These are phyloP conservation scores for Hordeum marinum DNA, from an alignment of 176 grass and related monocot species.

Conservation along the genomic window DNA sequence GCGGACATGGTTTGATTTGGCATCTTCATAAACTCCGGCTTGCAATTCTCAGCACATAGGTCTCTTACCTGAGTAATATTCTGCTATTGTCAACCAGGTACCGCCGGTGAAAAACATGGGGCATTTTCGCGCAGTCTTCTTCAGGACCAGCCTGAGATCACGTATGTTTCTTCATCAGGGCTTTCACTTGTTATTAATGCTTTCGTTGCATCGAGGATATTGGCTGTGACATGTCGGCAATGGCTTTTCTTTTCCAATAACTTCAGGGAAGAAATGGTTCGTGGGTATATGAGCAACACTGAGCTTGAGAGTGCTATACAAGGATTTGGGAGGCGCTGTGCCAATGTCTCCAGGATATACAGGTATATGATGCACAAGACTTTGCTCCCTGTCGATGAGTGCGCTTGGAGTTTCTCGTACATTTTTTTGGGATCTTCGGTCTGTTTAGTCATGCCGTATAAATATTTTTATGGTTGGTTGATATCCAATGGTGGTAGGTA, in stretches of 20 bases:
- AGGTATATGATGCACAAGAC: slow-evolving; percentile 53
- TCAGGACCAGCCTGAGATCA: slow-evolving; percentile 43
- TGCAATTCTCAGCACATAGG: neutral
- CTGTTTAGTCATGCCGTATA: slow-evolving; percentile 2
- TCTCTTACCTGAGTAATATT: neutral
- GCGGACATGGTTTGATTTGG: too few relatives aligned
- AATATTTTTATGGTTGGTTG: neutral
- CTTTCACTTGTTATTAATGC: neutral
- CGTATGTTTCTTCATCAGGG: slow-evolving; percentile 38
- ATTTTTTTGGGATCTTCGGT: neutral
- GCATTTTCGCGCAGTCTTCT: slow-evolving; percentile 36
- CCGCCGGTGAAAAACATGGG: neutral
- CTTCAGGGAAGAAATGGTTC: slow-evolving; percentile 60
- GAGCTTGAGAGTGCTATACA: slow-evolving; percentile 63
- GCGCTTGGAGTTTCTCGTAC: neutral
- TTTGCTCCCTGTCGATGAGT: neutral
- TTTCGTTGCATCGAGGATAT: neutral
- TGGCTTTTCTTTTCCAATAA: slow-evolving; percentile 4
- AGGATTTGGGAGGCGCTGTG: slow-evolving; percentile 54
- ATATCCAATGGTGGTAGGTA: neutral
- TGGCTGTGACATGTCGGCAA: neutral
- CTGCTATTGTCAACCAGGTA: neutral
- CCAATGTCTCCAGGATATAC: slow-evolving; percentile 80
- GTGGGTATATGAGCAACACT: slow-evolving; percentile 69
- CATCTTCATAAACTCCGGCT: neutral